Evolutionary conservation across 164 flowering plant species (phyloP).

Genomic region (Macadamia integrifolia): DNA sequence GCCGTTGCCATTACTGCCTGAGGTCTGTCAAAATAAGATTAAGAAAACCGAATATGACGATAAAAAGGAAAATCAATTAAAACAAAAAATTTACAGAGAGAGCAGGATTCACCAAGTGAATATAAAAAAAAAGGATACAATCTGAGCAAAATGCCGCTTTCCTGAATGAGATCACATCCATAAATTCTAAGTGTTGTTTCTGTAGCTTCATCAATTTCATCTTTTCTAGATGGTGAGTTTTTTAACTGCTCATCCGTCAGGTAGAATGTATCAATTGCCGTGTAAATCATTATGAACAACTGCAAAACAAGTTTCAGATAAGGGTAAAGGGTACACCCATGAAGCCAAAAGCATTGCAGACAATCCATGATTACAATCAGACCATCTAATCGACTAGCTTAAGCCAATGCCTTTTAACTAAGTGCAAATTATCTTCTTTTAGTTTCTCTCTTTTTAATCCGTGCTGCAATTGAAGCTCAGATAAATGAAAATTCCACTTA

Average conservation of each 20-base stretch:
- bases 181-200: constrained; percentile 80
- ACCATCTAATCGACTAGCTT: no score
- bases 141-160: constrained; percentile 78
- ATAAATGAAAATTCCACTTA: no score
- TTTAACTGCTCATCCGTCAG: constrained; percentile 70
- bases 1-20: constrained; percentile 99
- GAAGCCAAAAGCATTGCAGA: no score
- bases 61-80: background rate
- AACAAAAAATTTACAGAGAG: background rate
- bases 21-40: constrained; percentile 36
- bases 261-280: constrained; percentile 88
- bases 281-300: constrained; percentile 56
- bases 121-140: constrained; percentile 37
- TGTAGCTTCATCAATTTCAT: constrained; percentile 71
- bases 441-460: no score
- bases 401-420: no score
- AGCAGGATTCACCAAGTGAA: background rate
- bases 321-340: no score
- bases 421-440: no score
- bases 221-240: constrained; percentile 82
- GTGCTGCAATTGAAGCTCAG: no score
- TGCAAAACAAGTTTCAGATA: background rate
- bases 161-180: constrained; percentile 94
- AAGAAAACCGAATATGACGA: background rate
- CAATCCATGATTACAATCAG: no score